Evolutionary conservation across 108 stramenopile species (phyloP), one percentile per base, ranked within the genome.

Genomic region (Nannochloropsis oceanica): DNA sequence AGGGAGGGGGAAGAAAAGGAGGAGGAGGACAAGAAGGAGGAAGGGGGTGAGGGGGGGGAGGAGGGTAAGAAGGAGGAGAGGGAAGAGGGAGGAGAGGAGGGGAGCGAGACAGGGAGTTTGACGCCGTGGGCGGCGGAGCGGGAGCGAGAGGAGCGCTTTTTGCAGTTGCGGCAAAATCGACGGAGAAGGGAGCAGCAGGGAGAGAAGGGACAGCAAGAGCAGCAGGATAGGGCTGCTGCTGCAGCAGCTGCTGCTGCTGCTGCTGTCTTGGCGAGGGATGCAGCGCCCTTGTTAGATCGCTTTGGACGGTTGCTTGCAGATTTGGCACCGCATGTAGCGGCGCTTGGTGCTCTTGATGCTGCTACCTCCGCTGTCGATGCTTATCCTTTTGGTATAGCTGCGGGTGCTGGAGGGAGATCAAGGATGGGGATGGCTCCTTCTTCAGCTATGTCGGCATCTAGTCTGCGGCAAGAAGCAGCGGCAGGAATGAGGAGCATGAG

Each of bases 241-340:
- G 86, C 80, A 14, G 80, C 43, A 12, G 20, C 34, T 79, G 81
- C 27, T 8, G 81, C 44, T 8, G n/a, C 43, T 22, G 86, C 80
- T 24, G 80, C 43, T 3, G 80, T 79, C 43, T 82, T 87, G 11
- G 86, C 86, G 42, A 46, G 44, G 43, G 86, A 87, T 14, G 43
- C 83, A 24, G 86, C 86, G 12, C 86, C 86, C 79, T 83, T 87
- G 2, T 44, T 87, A 34, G 86, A 87, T 24, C 86, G 86, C 26
- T 79, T 87, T 26, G 86, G 86, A 0, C 86, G 86, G 22, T 44
- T 87, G 87, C 84, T 87, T 5, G 79, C 87, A 3, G 87, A 87
- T 79, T 79, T 87, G 14, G 87, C 87, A 18, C 84, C 84, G 26
- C 87, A 84, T 44, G 44, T 87, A 9, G 87, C 87, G 27, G 44